Conservation (phyloP, 2,329 filamentous ascomycete species). For the Aspergillus quadrilineatus region DNA sequence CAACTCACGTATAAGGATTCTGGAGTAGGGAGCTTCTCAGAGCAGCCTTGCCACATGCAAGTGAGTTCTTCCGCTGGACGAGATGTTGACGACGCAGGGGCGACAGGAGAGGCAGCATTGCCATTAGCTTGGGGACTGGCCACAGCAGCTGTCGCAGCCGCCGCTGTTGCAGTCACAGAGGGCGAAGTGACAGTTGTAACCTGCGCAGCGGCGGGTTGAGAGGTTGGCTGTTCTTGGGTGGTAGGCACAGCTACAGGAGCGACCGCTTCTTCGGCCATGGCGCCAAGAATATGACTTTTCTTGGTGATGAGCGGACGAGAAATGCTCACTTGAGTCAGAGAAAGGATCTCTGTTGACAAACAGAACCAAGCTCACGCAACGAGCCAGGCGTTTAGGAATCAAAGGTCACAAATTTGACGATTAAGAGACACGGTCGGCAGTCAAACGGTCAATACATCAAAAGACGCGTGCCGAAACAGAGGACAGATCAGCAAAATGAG, state of each 20-base stretch:
- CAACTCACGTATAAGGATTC: slow-evolving; percentile 62
- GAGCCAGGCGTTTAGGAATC: background rate
- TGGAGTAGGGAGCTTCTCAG: slow-evolving; percentile 58
- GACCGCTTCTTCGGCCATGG: slow-evolving; percentile 11
- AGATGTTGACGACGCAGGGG: slow-evolving; percentile 11
- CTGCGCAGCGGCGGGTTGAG: slow-evolving; percentile 21
- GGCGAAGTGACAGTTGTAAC: slow-evolving; percentile 28
- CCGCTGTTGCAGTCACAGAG: slow-evolving; percentile 34
- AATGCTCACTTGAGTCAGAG: slow-evolving; percentile 14
- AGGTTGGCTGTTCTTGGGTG: slow-evolving; percentile 24
- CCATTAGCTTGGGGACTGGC: slow-evolving; percentile 32
- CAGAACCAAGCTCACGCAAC: background rate
- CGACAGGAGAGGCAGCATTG: slow-evolving; percentile 15
- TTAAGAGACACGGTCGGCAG: slow-evolving; percentile 3
- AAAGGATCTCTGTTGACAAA: slow-evolving; percentile 3
- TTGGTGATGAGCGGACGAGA: slow-evolving; percentile 32
- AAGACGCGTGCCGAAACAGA: slow-evolving; percentile 7
- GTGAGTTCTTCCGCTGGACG: slow-evolving; percentile 40
- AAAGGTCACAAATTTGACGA: background rate
- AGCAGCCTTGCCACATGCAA: slow-evolving; percentile 64
- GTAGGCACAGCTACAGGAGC: slow-evolving; percentile 27
- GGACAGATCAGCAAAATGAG: slow-evolving; percentile 3
- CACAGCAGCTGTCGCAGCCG: slow-evolving; percentile 40
- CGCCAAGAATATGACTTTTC: slow-evolving; percentile 35
- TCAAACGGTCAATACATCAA: background rate